Base-by-base conservation (phyloP, 148 eudicot genomes). In the Fagopyrum tataricum region DNA sequence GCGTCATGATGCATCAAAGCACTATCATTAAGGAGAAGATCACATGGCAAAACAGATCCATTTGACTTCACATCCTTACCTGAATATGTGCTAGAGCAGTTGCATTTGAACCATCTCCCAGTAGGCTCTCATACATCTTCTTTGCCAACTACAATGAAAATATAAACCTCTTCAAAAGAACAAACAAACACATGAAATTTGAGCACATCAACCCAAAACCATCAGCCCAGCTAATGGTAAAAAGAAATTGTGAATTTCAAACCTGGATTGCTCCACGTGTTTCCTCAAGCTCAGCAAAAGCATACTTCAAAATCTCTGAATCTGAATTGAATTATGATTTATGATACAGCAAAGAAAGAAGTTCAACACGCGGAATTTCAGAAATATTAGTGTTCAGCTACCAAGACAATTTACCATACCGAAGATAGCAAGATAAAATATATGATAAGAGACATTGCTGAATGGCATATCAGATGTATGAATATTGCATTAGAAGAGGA, bases 201-300 rank as follows among this genome's bases (percentile, higher is more conserved):
- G 37, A 64, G 43, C 18, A 5, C 18, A 64, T 39, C 44, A 61
- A 61, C 67, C 37, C 7, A 64, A 37, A 64, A 64, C 18, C 44
- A 64, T 64, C 10, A 37, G 6, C 39, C 44, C 37, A 39, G 43
- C 69, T 64, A 39, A 39, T 64, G 44, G 44, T 31, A 24, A 73
- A 31, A 18, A 41, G 39, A 21, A 5, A 17, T 62, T 1, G 72
- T n/a, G 47, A 53, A 58, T 56, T 68, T 44, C 53, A 70, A 47
- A 95, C 99, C 92, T 92, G 97, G 78, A 87, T 79, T 41, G 96
- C 90, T 80, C 99, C 99, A 79, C 90, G 96, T 24, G 99, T 88
- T 83, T 96, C 99, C 81, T 96, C 99, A 67, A 96, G 83, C 83
- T 96, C 99, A 68, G 91, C 97, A 85, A 84, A 92, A 68, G 99